Percentiles rank a stretch among this genome's conserved stretches.
Conservation (phyloP, 371 early-diverging fungal species). For the Blakeslea trispora region DNA sequence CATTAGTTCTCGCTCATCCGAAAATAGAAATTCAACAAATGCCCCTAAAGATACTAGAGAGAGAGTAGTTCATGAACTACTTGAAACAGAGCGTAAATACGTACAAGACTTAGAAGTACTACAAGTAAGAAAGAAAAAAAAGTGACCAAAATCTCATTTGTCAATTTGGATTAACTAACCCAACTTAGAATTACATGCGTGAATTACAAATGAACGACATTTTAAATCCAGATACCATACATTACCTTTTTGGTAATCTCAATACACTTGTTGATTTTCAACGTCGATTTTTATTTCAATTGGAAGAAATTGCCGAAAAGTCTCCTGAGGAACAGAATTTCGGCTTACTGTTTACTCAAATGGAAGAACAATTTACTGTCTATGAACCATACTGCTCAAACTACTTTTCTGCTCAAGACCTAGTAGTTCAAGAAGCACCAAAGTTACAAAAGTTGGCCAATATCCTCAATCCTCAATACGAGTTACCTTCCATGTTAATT, state of each 20-base stretch:
- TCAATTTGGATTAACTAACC: not conserved
- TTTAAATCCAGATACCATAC: slow-evolving; percentile 72
- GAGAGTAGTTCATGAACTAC: slow-evolving; percentile 83
- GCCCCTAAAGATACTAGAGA: slow-evolving; percentile 81
- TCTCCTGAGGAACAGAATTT: slow-evolving; percentile 82
- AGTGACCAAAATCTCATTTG: not conserved
- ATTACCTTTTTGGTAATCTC: slow-evolving; percentile 89
- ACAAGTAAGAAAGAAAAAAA: slow-evolving; percentile 48
- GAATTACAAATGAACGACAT: slow-evolving; percentile 58
- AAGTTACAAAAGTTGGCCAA: slow-evolving; percentile 59
- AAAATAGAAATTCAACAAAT: slow-evolving; percentile 54
- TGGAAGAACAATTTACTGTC: slow-evolving; percentile 85
- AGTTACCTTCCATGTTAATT: slow-evolving; percentile 89
- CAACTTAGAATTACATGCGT: slow-evolving; percentile 53
- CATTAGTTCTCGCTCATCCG: slow-evolving; percentile 47
- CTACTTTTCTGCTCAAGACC: slow-evolving; percentile 74
- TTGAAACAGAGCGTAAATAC: slow-evolving; percentile 94
- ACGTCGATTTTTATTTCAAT: slow-evolving; percentile 89
- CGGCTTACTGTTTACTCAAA: slow-evolving; percentile 77
- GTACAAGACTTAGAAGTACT: slow-evolving; percentile 88
- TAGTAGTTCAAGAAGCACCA: slow-evolving; percentile 49
- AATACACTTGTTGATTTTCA: slow-evolving; percentile 94
- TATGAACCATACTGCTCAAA: slow-evolving; percentile 96
- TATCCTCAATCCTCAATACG: slow-evolving; percentile 81
- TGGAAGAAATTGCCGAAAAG: slow-evolving; percentile 82